phyloP scores from a whole-genome alignment of 1,139 yeast genomes.

The Pneumocystis canis region DNA sequence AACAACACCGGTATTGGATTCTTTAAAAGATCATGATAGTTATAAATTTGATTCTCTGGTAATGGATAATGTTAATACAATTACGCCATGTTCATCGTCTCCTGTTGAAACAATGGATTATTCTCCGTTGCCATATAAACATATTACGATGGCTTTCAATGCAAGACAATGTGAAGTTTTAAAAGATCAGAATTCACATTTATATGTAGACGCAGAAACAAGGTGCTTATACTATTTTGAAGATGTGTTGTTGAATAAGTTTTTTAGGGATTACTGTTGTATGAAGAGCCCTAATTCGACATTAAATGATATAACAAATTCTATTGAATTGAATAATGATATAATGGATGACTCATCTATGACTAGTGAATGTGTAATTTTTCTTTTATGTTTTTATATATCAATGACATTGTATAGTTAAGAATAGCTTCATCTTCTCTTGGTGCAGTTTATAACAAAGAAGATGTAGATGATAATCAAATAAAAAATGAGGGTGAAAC shows the following conservation, averaged over 20 bases:
- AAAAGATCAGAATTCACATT: constrained; percentile 7
- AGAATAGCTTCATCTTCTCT: neutral
- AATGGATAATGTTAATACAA: neutral
- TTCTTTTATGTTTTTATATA: neutral
- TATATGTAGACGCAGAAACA: constrained; percentile 2
- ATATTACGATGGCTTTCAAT: neutral
- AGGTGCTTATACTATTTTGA: neutral
- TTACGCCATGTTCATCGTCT: constrained; percentile 9
- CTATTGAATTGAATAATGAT: neutral
- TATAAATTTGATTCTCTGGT: constrained; percentile 11
- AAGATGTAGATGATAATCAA: neutral
- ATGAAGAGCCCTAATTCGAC: constrained; percentile 2
- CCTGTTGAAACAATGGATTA: constrained; percentile 15
- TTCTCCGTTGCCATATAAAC: constrained; percentile 16
- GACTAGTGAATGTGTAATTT: neutral
- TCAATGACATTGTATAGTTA: neutral
- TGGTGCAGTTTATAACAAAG: neutral
- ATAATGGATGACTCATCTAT: neutral
- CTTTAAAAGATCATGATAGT: constrained; percentile 7
- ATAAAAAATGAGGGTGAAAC: neutral
- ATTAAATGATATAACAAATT: neutral
- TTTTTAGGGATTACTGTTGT: constrained; percentile 2
- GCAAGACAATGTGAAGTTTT: constrained; percentile 2
- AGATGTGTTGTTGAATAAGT: constrained; percentile 9
- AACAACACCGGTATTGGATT: constrained; percentile 4